These are phyloP conservation scores for Lathyrus oleraceus DNA, from an alignment of 306 rosid species.

Conservation along the genomic window DNA sequence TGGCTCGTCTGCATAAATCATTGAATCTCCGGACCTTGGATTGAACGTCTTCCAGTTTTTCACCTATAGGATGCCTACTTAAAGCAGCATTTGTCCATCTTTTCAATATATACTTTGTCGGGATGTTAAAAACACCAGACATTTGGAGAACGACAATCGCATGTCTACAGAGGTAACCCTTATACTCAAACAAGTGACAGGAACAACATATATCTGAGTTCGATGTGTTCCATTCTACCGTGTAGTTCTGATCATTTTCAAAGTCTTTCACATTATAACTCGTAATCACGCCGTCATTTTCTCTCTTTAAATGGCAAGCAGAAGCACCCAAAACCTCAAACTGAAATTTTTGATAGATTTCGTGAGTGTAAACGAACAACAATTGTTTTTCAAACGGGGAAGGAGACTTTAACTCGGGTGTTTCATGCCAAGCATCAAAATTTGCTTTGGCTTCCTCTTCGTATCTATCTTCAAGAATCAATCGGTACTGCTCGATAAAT, in stretches of 20 bases:
- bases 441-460: constrained; percentile 71
- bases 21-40: constrained; percentile 60
- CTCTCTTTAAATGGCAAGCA: constrained; percentile 69
- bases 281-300: constrained; percentile 43
- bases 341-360: constrained; percentile 56
- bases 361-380: constrained; percentile 52
- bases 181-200: constrained; percentile 61
- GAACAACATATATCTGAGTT: constrained; percentile 60
- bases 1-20: constrained; percentile 63
- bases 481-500: constrained; percentile 49
- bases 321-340: constrained; percentile 63
- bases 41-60: constrained; percentile 62
- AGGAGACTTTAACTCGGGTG: constrained; percentile 64
- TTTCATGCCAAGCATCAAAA: constrained; percentile 72
- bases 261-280: constrained; percentile 54
- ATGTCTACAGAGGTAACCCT: constrained; percentile 62
- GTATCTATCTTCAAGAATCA: constrained; percentile 58
- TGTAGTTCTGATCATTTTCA: constrained; percentile 51
- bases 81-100: constrained; percentile 67
- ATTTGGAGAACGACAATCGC: constrained; percentile 65
- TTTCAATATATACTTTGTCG: constrained; percentile 57
- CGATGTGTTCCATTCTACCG: constrained; percentile 57
- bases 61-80: constrained; percentile 59
- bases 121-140: constrained; percentile 66
- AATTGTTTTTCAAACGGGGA: constrained; percentile 65